These are phyloP conservation scores for Chytridium lagenaria DNA, from an alignment of 371 early-diverging fungal genomes.

Conservation along the genomic window DNA sequence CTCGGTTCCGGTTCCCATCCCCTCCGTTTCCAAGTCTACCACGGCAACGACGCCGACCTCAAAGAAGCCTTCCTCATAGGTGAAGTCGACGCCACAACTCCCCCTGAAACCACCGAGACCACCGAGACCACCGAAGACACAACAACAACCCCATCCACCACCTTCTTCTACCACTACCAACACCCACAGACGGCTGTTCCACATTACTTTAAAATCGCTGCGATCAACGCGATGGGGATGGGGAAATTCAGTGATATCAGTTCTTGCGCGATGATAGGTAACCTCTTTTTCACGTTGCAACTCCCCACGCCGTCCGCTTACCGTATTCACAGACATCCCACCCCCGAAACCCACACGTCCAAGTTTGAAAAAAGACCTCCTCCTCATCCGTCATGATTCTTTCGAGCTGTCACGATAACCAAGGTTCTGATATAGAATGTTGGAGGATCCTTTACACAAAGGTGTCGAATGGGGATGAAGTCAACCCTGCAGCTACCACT, in stretches of 20 bases:
- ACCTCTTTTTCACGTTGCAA: not conserved
- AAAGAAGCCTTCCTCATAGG: slow-evolving; percentile 39
- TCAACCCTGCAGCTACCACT: slow-evolving; percentile 4
- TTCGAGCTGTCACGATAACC: slow-evolving; percentile 17
- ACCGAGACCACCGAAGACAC: not conserved
- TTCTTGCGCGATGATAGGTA: slow-evolving; percentile 37
- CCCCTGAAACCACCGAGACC: not conserved
- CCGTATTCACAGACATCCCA: slow-evolving; percentile 30
- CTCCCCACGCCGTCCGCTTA: too few species aligned
- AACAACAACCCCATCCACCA: too few species aligned
- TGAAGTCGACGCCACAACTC: slow-evolving; percentile 23
- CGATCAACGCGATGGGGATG: slow-evolving; percentile 45
- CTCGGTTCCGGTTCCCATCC: slow-evolving; percentile 24
- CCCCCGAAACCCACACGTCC: slow-evolving; percentile 40
- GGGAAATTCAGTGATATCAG: slow-evolving; percentile 38
- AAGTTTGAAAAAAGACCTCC: slow-evolving; percentile 35
- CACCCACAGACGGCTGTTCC: slow-evolving; percentile 37
- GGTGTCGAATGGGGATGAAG: not conserved
- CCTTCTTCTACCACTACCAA: slow-evolving; percentile 26
- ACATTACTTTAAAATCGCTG: slow-evolving; percentile 50
- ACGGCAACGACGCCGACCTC: slow-evolving; percentile 38
- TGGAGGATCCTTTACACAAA: slow-evolving; percentile 30
- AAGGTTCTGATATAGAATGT: slow-evolving; percentile 34
- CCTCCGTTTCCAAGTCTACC: slow-evolving; percentile 42
- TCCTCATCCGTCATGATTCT: slow-evolving; percentile 28